phyloP scores from a whole-genome alignment of 371 early-diverging fungal genomes.

The Catenaria anguillulae region DNA sequence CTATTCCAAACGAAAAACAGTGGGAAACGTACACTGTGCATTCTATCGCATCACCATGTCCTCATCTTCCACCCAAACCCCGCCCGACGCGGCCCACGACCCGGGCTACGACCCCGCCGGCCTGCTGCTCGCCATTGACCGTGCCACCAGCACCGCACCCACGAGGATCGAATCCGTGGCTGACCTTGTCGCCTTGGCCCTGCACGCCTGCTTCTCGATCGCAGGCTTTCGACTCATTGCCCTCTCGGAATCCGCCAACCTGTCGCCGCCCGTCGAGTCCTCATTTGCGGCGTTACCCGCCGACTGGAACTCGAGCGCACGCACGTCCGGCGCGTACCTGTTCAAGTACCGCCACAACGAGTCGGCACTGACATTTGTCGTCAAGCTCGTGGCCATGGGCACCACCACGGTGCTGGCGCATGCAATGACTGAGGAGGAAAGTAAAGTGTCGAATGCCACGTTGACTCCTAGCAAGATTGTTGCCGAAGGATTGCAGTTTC shows the following conservation, averaged over 20 bases:
- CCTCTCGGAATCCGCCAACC: neutral
- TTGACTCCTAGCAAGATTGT: too few relatives aligned
- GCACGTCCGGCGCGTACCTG: conserved; percentile 38
- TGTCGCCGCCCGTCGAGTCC: neutral
- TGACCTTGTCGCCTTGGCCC: neutral
- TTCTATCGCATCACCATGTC: too few relatives aligned
- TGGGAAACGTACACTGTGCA: too few relatives aligned
- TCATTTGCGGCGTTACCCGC: too few relatives aligned
- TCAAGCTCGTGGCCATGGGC: conserved; percentile 51
- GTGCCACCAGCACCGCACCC: too few relatives aligned
- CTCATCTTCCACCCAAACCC: too few relatives aligned
- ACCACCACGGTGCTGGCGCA: conserved; percentile 45
- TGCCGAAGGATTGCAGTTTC: neutral
- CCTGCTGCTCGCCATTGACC: too few relatives aligned
- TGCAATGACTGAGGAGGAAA: conserved; percentile 46
- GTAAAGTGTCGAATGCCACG: neutral
- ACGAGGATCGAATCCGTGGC: too few relatives aligned
- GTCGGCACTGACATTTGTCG: conserved; percentile 48
- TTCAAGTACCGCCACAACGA: conserved; percentile 54
- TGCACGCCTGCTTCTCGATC: neutral
- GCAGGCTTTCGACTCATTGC: neutral
- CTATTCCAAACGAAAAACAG: too few relatives aligned
- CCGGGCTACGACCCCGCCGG: too few relatives aligned
- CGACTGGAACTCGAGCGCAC: too few relatives aligned
- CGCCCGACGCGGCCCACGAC: too few relatives aligned